A percentile compares a stretch with the other conserved stretches of the same genome.
phyloP scores from a whole-genome alignment of 106 monocot genomes.

The Dendrobium catenatum region DNA sequence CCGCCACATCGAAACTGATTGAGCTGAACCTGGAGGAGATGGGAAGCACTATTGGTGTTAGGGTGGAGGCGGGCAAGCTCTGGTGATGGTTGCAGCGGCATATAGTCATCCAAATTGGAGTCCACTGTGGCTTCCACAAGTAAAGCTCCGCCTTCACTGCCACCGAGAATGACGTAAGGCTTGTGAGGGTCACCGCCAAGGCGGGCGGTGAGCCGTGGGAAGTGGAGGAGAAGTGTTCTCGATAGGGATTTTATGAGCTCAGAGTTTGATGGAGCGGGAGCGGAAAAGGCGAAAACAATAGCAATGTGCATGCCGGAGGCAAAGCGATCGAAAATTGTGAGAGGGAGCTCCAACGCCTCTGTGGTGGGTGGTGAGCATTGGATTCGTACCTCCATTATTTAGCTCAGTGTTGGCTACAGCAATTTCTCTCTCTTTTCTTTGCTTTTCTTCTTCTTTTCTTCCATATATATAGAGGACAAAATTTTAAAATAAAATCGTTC shows the following conservation, averaged over 20 bases:
- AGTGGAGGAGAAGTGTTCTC: conserved; percentile 20
- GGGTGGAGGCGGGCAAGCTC: conserved; percentile 5
- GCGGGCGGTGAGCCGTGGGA: conserved; percentile 19
- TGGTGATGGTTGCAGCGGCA: conserved; percentile 6
- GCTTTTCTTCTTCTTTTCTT: too few species aligned
- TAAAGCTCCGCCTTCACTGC: conserved; percentile 20
- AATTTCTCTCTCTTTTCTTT: too few species aligned
- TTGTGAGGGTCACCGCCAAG: neutral
- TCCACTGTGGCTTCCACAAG: conserved; percentile 20
- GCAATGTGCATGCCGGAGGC: conserved; percentile 25
- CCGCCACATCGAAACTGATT: conserved; percentile 51
- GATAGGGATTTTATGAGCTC: conserved; percentile 19
- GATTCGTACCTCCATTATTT: conserved; percentile 30
- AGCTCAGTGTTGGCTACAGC: too few species aligned
- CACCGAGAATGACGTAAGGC: conserved; percentile 16
- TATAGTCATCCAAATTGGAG: neutral
- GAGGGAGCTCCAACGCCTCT: conserved; percentile 11
- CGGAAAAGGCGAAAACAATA: conserved; percentile 31
- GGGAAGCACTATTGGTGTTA: neutral
- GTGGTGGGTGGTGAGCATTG: conserved; percentile 1
- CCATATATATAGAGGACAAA: too few species aligned
- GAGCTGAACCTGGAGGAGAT: conserved; percentile 42
- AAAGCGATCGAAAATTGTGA: conserved; percentile 41
- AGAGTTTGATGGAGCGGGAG: conserved; percentile 26
- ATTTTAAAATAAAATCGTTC: too few species aligned